These are phyloP conservation scores for Boehmeria nivea DNA, from an alignment of 306 rosid species.

Conservation along the genomic window DNA sequence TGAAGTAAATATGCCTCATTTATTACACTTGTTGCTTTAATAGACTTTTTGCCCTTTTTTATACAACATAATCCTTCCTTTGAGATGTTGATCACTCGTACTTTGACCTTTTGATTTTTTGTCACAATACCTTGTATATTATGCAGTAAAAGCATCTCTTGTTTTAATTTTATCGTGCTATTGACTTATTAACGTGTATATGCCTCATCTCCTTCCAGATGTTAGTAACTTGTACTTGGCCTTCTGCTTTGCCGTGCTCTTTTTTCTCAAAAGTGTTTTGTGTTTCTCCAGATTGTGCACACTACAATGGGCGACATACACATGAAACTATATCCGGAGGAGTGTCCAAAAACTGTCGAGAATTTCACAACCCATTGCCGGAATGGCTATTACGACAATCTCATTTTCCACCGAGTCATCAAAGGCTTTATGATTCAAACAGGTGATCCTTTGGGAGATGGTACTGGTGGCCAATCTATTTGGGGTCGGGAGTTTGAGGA, in stretches of 20 bases:
- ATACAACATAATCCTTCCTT: too few species aligned
- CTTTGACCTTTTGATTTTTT: too few species aligned
- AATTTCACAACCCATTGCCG: constrained; percentile 96
- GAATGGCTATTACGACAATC: constrained; percentile 92
- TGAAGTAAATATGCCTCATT: not conserved
- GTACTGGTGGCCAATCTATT: constrained; percentile 96
- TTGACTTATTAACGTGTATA: too few species aligned
- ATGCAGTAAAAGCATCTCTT: too few species aligned
- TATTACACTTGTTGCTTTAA: not conserved
- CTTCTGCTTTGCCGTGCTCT: not conserved
- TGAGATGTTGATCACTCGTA: too few species aligned
- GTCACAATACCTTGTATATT: too few species aligned
- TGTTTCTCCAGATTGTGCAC: constrained; percentile 63
- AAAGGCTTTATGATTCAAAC: constrained; percentile 98
- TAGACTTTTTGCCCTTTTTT: not conserved
- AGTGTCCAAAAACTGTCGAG: constrained; percentile 97
- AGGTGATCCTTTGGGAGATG: constrained; percentile 99
- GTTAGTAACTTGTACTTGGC: not conserved
- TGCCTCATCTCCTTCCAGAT: not conserved
- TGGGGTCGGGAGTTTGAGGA: constrained; percentile 99
- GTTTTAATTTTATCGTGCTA: too few species aligned
- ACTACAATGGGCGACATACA: constrained; percentile 97
- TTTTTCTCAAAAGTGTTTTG: not conserved
- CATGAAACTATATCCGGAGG: constrained; percentile 92
- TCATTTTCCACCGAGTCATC: constrained; percentile 91